Evolutionary conservation across 1,284 basidiomycete species (phyloP), one percentile per base, ranked within the genome.

Genomic region (Paramarasmius palmivorus): DNA sequence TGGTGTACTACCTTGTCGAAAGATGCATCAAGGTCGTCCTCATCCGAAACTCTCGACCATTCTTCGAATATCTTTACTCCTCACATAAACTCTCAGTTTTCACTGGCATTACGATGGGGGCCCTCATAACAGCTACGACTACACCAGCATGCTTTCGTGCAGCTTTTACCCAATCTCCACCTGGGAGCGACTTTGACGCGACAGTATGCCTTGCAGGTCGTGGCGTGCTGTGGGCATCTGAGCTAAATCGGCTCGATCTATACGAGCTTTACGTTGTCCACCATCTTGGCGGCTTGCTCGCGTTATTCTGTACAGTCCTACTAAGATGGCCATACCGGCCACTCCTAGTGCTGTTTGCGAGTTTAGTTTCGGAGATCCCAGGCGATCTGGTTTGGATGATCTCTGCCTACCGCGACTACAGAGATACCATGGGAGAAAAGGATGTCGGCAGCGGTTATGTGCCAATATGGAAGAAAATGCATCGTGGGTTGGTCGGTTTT

Each of bases 311-410:
- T 1, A 54, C 57, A 34, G 40, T 63, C 29, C 10, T 20, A 7
- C 52, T 59, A 50, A 46, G 38, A 20, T 54, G 51, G 51, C 58
- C 58, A 1, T 41, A 41, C 19, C 40, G 19, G 22, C 23, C 41
- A 15, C 29, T 61, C 19, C 50, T 59, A 5, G 57, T 55, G 52
- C 45, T 59, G 14, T 58, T 61, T 49, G 42, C 58, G 37, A 59
- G 52, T 4, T 57, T 63, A 12, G 55, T 52, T 32, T 61, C 61
- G 7, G 61, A 63, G 41, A 54, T 61, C 19, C 56, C 59, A 1
- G 61, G 61, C 0, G 61, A 63, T 47, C 41, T 58, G 15, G 49
- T 61, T 0, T 63, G 61, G 61, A 57, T 63, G 53, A 10, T 61
- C 19, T 54, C 59, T 15, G 44, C 61, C 58, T 50, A 63, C 58